Base-by-base conservation (phyloP, 768 basidiomycete genomes). In the Naganishia vaughanmartiniae region DNA sequence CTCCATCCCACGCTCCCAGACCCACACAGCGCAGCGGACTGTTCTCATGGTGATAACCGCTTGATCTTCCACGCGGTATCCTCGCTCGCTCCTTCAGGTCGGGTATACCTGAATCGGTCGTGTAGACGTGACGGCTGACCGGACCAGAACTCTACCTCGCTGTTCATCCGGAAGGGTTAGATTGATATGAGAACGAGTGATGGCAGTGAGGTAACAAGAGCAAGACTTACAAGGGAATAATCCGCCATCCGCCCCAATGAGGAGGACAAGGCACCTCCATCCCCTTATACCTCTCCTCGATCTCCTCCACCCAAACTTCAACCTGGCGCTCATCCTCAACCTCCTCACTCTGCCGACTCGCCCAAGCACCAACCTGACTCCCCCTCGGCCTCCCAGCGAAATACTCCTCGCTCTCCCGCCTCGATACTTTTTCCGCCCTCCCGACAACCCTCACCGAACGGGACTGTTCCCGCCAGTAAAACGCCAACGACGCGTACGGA, bases 141-240 rank as follows among this genome's bases (percentile, higher is more conserved):
- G n/a, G 87, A 85, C 95, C 95, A 97, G 80, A 97, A 97, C 78
- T 98, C 95, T 63, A 98, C 85, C 82, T 98, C 95, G 71, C 93
- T 96, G 63, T 51, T 4, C 34, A 12, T 36, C 12, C 42, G 42
- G 15, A 9, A 9, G 42, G 15, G 15, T 7, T 11, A 7, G 17
- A 42, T 42, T 15, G 14, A n/a, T n/a, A n/a, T n/a, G n/a, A n/a
- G n/a, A n/a, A n/a, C n/a, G n/a, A n/a, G n/a, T n/a, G n/a, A n/a
- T n/a, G n/a, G n/a, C n/a, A n/a, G n/a, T n/a, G n/a, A n/a, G n/a
- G n/a, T n/a, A n/a, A 42, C 58, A 72, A 34, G 51, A 11, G 31
- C 17, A 24, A 26, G 5, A 85, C 88, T 76, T 75, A 95, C 92
- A 85, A 85, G 31, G 95, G 95, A n/a, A 97, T 84, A 39, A 98